phyloP scores from a whole-genome alignment of 2,329 filamentous ascomycete genomes.

The Tothia fuscella region DNA sequence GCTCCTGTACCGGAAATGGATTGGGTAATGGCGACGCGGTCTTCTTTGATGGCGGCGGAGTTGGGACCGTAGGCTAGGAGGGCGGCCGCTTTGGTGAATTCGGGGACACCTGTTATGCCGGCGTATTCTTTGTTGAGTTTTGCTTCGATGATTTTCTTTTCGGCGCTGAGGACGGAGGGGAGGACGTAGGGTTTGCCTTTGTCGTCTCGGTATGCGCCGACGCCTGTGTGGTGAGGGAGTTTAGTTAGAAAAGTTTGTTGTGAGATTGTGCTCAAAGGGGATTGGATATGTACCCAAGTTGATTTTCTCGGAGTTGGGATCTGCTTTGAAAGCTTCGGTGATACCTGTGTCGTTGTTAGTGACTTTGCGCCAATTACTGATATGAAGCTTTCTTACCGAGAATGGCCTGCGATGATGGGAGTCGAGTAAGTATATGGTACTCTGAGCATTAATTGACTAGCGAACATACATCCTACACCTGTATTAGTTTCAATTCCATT shows the following conservation, averaged over 20 bases:
- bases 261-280: neutral
- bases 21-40: slow-evolving; percentile 83
- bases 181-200: slow-evolving; percentile 96
- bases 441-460: neutral
- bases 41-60: slow-evolving; percentile 60
- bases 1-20: slow-evolving; percentile 97
- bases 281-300: slow-evolving; percentile 61
- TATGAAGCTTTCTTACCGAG: slow-evolving; percentile 44
- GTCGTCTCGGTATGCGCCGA: slow-evolving; percentile 97
- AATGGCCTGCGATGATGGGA: slow-evolving; percentile 47
- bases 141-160: slow-evolving; percentile 69
- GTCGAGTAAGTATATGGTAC: neutral
- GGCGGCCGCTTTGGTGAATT: slow-evolving; percentile 87
- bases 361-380: slow-evolving; percentile 10
- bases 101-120: slow-evolving; percentile 88
- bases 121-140: slow-evolving; percentile 94
- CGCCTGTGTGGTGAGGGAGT: slow-evolving; percentile 43
- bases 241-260: neutral
- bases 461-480: slow-evolving; percentile 22
- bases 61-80: slow-evolving; percentile 79
- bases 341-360: slow-evolving; percentile 46
- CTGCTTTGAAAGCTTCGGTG: slow-evolving; percentile 98
- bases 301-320: slow-evolving; percentile 89
- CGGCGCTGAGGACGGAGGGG: slow-evolving; percentile 79
- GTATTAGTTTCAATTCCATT: neutral